Evolutionary conservation across 1,139 yeast species (phyloP).

Genomic region (Nakaseomyces kungkrabaensis): DNA sequence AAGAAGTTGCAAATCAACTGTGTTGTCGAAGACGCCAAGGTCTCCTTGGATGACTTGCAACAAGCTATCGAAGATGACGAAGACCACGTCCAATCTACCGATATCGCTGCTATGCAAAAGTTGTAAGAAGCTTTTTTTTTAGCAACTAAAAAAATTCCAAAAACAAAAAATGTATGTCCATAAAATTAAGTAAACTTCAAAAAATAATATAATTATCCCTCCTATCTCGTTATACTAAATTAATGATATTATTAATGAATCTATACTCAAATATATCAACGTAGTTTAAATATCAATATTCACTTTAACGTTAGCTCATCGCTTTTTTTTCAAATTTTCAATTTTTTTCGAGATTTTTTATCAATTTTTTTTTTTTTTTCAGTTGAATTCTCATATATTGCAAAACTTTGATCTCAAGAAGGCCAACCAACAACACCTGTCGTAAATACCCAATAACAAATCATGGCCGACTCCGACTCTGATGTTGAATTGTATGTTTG

Average conservation of each 20-base stretch:
- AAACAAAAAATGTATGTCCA: conserved; percentile 1
- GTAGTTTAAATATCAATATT: too few species aligned
- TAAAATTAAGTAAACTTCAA: conserved; percentile 1
- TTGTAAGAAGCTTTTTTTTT: conserved; percentile 42
- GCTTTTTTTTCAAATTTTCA: too few species aligned
- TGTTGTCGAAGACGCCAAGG: conserved; percentile 96
- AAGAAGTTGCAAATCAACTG: conserved; percentile 97
- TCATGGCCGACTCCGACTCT: conserved; percentile 3
- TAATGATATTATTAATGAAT: too few species aligned
- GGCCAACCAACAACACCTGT: too few species aligned
- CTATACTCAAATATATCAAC: too few species aligned
- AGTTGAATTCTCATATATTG: too few species aligned
- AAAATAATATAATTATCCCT: background rate
- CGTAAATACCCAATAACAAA: background rate
- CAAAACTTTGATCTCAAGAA: too few species aligned
- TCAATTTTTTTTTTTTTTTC: too few species aligned
- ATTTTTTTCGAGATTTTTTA: too few species aligned
- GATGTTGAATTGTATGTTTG: background rate
- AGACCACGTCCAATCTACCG: conserved; percentile 98
- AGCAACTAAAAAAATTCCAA: too few species aligned
- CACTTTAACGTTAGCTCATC: too few species aligned
- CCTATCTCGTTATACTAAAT: background rate
- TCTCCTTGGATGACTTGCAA: conserved; percentile 87
- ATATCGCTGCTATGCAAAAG: conserved; percentile 96
- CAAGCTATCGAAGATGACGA: conserved; percentile 82